Evolutionary conservation across 768 basidiomycete species (phyloP).

Genomic region (Boletus rubroflammeus): DNA sequence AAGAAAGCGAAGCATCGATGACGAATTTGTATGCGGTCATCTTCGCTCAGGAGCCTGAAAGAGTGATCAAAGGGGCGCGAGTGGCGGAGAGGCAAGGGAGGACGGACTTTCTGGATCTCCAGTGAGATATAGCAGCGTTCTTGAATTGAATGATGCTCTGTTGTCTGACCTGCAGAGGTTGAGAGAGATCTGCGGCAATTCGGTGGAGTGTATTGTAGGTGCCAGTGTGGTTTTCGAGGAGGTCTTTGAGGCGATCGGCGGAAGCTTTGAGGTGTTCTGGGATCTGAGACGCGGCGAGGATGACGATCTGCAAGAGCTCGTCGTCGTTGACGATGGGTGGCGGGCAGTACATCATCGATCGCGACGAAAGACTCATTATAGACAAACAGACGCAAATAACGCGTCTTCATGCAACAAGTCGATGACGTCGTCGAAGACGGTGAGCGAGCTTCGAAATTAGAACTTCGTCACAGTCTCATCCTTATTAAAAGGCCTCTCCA

Average conservation of each 20-base stretch:
- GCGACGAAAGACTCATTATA: conserved; percentile 3
- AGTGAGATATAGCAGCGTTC: conserved; percentile 68
- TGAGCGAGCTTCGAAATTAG: neutral
- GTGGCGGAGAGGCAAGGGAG: neutral
- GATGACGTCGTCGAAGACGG: conserved; percentile 6
- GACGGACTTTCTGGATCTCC: conserved; percentile 73
- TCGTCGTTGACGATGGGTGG: conserved; percentile 47
- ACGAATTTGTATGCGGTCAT: conserved; percentile 65
- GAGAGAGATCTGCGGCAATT: conserved; percentile 58
- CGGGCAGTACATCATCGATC: conserved; percentile 23
- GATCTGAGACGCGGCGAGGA: conserved; percentile 71
- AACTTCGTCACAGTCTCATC: neutral
- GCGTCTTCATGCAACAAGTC: conserved; percentile 34
- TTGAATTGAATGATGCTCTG: conserved; percentile 90
- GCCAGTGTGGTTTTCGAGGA: conserved; percentile 61
- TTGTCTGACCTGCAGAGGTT: conserved; percentile 67
- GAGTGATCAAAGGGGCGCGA: conserved; percentile 10
- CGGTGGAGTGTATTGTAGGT: conserved; percentile 68
- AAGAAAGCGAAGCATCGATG: conserved; percentile 61
- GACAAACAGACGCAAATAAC: conserved; percentile 40
- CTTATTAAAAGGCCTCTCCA: conserved; percentile 16
- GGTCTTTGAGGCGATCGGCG: conserved; percentile 59
- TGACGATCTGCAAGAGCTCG: conserved; percentile 65
- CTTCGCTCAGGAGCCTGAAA: conserved; percentile 61
- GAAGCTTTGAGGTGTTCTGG: conserved; percentile 46